Base-by-base conservation (phyloP, 2,329 filamentous ascomycete species). In the Emergomyces orientalis region DNA sequence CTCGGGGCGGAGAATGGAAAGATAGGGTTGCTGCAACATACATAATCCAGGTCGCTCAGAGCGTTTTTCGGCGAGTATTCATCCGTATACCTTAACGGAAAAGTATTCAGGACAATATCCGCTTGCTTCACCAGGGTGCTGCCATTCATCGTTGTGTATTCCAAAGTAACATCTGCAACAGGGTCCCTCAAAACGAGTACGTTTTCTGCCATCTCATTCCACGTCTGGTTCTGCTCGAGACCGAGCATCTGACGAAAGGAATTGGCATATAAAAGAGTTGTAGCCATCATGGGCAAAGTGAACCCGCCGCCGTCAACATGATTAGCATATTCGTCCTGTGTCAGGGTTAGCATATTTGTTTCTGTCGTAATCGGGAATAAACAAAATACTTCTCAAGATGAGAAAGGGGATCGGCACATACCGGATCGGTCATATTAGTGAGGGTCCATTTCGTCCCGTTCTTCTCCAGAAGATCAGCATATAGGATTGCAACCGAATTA, bases 381-480 rank as follows among this genome's bases (percentile, higher is more conserved):
- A n/a, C n/a, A n/a, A n/a, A n/a, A n/a, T n/a, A n/a, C n/a, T n/a
- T n/a, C n/a, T n/a, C 59, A 60, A 47, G 4, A 54, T 7, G 19
- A 1, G 43, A n/a, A 56, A 37, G 3, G 41, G 37, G 14, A 54
- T 43, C 2, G 22, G 1, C n/a, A 73, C 77, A 69, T 75, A 85
- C 83, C 1, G 88, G 88, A 73, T 91, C 88, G 0, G 88, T 90
- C 74, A 88, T 86, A 66, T 90, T 88, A 17, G 75, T 82, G 59
- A 83, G 78, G 1, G 77, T 77, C 69, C 79, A 81, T 3, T 75
- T 77, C 0, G 82, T 82, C 19, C 81, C 79, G 67, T 89, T 88
- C 66, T 77, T 84, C 54, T 80, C 77, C 1, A 89, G 72, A 0
- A 88, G 65, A 64, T 89, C 79, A 0, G 80, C 78, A 66, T 84